phyloP scores from a whole-genome alignment of 345 rosid genomes.

The Geranium rotundifolium region DNA sequence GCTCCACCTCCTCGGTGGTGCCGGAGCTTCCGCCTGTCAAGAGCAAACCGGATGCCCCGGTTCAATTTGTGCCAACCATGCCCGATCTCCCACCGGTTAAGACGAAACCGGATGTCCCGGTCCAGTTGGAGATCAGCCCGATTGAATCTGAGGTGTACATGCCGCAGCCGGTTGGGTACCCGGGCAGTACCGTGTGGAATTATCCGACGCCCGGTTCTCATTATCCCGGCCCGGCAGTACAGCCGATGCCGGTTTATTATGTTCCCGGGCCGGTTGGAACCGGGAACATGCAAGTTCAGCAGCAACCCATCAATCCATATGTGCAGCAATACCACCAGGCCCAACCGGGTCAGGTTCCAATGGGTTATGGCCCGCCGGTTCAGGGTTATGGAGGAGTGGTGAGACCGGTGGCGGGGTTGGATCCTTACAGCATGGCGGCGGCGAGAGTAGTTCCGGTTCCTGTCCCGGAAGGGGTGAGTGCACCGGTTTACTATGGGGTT shows the following conservation, averaged over 20 bases:
- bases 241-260: conserved; percentile 64
- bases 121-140: too few species aligned
- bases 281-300: conserved; percentile 33
- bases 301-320: too few species aligned
- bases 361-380: conserved; percentile 53
- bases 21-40: too few species aligned
- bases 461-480: conserved; percentile 44
- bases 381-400: conserved; percentile 35
- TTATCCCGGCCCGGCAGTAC: conserved; percentile 39
- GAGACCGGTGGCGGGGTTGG: conserved; percentile 36
- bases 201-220: conserved; percentile 34
- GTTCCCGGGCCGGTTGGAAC: conserved; percentile 39
- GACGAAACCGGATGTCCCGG: conserved; percentile 57
- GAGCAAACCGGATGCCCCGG: too few species aligned
- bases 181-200: conserved; percentile 47
- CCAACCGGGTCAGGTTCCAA: conserved; percentile 38
- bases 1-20: conserved; percentile 53
- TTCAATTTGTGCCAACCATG: too few species aligned
- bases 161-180: conserved; percentile 31
- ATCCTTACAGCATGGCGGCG: conserved; percentile 23
- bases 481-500: conserved; percentile 54
- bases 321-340: conserved; percentile 45
- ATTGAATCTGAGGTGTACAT: too few species aligned
- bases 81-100: conserved; percentile 64
- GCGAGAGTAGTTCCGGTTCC: conserved; percentile 28